phyloP scores from a whole-genome alignment of 441 rosid genomes.

The Iberis amara region DNA sequence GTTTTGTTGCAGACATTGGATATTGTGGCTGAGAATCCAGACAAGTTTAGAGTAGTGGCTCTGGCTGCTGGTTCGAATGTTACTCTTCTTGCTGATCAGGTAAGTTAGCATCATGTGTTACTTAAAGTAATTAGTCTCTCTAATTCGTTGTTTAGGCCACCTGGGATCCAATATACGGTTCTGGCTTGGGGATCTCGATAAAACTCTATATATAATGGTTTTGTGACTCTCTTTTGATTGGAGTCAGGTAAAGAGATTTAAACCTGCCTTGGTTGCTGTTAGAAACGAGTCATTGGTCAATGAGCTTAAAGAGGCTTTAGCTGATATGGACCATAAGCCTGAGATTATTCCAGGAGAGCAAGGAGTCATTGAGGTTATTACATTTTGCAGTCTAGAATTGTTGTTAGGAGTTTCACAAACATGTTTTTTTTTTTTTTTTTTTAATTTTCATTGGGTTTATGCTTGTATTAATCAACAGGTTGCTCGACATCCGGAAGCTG shows the following conservation, averaged over 20 bases:
- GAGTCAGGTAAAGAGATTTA: slow-evolving; percentile 70
- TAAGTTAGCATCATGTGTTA: slow-evolving; percentile 16
- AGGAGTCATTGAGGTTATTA: slow-evolving; percentile 65
- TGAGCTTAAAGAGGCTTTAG: slow-evolving; percentile 82
- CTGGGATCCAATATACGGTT: no score
- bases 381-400: not conserved
- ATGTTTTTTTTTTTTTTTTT: no score
- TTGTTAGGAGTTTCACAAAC: not conserved
- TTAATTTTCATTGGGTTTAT: not conserved
- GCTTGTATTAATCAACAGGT: slow-evolving; percentile 43
- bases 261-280: slow-evolving; percentile 75
- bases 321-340: slow-evolving; percentile 64
- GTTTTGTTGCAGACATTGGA: slow-evolving; percentile 63
- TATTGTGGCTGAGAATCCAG: slow-evolving; percentile 82
- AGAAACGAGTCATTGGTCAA: slow-evolving; percentile 61
- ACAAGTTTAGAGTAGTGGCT: slow-evolving; percentile 80
- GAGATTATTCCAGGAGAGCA: slow-evolving; percentile 86
- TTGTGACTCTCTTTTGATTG: slow-evolving; percentile 12
- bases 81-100: slow-evolving; percentile 92
- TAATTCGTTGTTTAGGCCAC: no score
- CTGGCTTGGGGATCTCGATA: no score
- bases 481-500: slow-evolving; percentile 90
- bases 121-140: no score
- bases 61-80: slow-evolving; percentile 94
- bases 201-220: no score